These are phyloP conservation scores for Fraxinus ornus DNA, from an alignment of 305 asterid species.

Conservation along the genomic window DNA sequence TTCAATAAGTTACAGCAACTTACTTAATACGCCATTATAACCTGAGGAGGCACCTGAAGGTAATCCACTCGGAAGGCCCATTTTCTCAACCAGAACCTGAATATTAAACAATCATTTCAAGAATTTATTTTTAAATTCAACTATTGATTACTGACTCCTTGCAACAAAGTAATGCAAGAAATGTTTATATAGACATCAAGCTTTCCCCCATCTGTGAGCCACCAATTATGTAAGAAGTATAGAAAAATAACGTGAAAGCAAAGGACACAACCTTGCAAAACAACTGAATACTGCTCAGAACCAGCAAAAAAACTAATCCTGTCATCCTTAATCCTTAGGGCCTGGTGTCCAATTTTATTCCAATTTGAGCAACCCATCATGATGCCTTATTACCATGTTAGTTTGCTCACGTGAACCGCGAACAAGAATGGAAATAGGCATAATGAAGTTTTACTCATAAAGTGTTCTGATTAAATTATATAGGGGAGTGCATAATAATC, in stretches of 20 bases:
- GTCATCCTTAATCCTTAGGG: not conserved
- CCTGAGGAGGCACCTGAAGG: slow-evolving; percentile 45
- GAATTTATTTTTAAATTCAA: slow-evolving; percentile 7
- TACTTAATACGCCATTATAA: slow-evolving; percentile 59
- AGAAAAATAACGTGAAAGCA: not conserved
- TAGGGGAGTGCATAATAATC: not conserved
- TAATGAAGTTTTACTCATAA: not conserved
- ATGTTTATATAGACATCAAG: not conserved
- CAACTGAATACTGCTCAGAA: not conserved
- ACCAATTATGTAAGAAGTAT: not conserved
- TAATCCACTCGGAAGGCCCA: slow-evolving; percentile 76
- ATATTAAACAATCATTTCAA: slow-evolving; percentile 22
- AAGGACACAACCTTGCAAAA: not conserved
- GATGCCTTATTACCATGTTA: not conserved
- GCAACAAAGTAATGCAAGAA: not conserved
- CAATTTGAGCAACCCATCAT: not conserved
- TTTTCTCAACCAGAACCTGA: slow-evolving; percentile 96
- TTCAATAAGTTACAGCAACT: slow-evolving; percentile 28
- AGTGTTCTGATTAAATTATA: not conserved
- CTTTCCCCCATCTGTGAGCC: not conserved
- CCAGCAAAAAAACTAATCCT: not conserved
- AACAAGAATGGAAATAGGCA: not conserved
- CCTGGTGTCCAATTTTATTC: not conserved
- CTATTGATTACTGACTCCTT: not conserved
- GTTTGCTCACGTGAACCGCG: not conserved